These are phyloP conservation scores for Neurospora crassa DNA, from an alignment of 2,329 filamentous ascomycete species.

Conservation along the genomic window DNA sequence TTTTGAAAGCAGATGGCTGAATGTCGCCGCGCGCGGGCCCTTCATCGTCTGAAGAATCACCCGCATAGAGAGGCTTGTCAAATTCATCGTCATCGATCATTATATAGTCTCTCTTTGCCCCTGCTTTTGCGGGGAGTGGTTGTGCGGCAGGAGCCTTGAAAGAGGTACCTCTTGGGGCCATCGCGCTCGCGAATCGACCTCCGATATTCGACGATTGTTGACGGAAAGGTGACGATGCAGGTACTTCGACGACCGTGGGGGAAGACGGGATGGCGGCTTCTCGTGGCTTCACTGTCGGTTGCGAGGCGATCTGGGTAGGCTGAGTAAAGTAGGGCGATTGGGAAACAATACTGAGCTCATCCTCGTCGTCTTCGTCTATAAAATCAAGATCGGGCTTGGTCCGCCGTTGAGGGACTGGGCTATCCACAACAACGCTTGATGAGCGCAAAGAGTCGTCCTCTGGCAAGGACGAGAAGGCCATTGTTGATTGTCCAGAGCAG, in stretches of 20 bases:
- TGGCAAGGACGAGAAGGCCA: constrained; percentile 16
- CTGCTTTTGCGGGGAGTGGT: background rate
- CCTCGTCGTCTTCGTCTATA: constrained; percentile 20
- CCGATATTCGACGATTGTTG: constrained; percentile 20
- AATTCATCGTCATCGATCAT: constrained; percentile 23
- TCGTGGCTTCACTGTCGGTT: constrained; percentile 24
- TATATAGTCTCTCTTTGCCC: constrained; percentile 26
- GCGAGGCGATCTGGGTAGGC: constrained; percentile 35
- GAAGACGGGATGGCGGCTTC: constrained; percentile 26
- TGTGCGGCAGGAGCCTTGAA: constrained; percentile 39
- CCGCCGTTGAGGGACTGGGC: constrained; percentile 2
- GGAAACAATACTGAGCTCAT: constrained; percentile 26
- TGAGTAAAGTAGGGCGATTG: constrained; percentile 38
- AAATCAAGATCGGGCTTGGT: constrained; percentile 11
- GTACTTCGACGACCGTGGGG: constrained; percentile 60
- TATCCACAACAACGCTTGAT: background rate
- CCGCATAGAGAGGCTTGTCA: constrained; percentile 27
- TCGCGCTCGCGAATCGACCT: constrained; percentile 31
- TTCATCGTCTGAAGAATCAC: constrained; percentile 46
- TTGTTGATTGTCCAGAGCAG: background rate
- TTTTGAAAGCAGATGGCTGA: constrained; percentile 47
- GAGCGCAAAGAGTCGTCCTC: background rate
- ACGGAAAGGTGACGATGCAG: constrained; percentile 74
- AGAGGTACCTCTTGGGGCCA: constrained; percentile 67
- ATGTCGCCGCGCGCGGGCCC: constrained; percentile 51